A percentile compares a stretch with the other conserved stretches of the same genome.
Evolutionary conservation across 163 green algal species (phyloP).

Genomic region (Scenedesmus sp.): DNA sequence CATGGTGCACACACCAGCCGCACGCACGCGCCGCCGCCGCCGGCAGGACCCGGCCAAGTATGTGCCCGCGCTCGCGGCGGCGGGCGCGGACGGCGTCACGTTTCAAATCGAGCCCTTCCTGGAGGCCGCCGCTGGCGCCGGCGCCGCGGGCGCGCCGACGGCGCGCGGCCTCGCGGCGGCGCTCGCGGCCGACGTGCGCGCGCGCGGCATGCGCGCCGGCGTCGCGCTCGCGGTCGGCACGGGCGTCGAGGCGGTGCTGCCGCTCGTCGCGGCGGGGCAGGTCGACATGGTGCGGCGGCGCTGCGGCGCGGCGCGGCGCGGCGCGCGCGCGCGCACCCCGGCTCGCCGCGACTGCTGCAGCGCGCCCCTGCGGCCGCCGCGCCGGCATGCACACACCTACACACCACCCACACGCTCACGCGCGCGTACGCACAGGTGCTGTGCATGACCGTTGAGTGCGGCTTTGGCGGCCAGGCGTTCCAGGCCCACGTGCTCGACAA

Average conservation of each 20-base stretch:
- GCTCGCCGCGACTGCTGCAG: background rate
- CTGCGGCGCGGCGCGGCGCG: background rate
- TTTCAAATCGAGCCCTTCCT: conserved; percentile 48
- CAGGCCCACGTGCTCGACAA: conserved; percentile 73
- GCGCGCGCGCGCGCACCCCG: background rate
- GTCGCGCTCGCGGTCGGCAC: conserved; percentile 78
- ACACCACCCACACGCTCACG: background rate
- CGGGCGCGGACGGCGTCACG: conserved; percentile 16
- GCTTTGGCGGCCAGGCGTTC: conserved; percentile 90
- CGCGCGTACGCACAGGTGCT: conserved; percentile 63
- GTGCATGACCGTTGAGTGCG: conserved; percentile 84
- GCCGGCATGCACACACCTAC: background rate
- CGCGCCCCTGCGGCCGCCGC: background rate
- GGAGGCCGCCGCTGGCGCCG: background rate
- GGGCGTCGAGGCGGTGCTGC: conserved; percentile 63
- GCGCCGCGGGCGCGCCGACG: background rate
- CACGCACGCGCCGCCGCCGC: background rate
- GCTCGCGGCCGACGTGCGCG: conserved; percentile 40
- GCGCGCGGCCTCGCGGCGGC: conserved; percentile 15
- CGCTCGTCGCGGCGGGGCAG: conserved; percentile 62
- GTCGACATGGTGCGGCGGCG: conserved; percentile 69
- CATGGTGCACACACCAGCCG: background rate
- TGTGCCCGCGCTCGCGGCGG: conserved; percentile 16
- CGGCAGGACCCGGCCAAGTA: conserved; percentile 41
- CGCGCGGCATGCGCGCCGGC: conserved; percentile 73